Evolutionary conservation across 2,329 filamentous ascomycete genomes (phyloP), one percentile per base, ranked within the genome.

Genomic region (Botryotinia globosa): DNA sequence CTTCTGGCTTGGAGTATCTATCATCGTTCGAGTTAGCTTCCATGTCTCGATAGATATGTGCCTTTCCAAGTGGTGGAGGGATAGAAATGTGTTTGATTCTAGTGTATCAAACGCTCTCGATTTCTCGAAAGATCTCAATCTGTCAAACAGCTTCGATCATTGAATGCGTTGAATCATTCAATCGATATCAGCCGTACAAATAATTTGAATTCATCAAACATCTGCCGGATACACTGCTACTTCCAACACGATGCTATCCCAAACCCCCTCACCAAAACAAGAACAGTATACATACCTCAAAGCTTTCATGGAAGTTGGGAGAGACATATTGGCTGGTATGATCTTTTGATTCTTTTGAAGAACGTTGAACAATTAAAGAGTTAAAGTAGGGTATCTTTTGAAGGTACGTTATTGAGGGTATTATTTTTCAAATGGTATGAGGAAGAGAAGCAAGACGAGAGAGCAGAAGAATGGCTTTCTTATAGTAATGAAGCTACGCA

Each of bases 1-100:
- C 84, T 80, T 88, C 84, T 61, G 88, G 88, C 85, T 90, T 87
- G 81, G 88, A 86, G 82, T 90, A 90, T 81, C 84, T 85, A 75
- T 39, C 29, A 32, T 42, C 34, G 18, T 42, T 34, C 9, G 37
- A 37, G 37, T 71, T 39, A 71, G 48, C 25, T 29, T 66, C 20
- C 10, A 20, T 58, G 3, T 34, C 48, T n/a, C 7, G 9, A 37
- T n/a, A 37, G 32, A 20, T 51, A 12, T 51, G n/a, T 34, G 22
- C 44, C 45, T 66, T 44, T 18, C 9, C 63, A 51, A 66, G 63
- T 51, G 63, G 63, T 56, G 51, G 16, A 32, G 44, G 39, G 61
- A 29, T 63, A 18, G 39, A 63, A 42, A 44, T 32, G n/a, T 44
- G 25, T 20, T 63, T 63, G 37, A 4, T 56, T 56, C 51, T 4